Percentiles rank a stretch among this genome's conserved stretches.
Evolutionary conservation across 768 basidiomycete species (phyloP).

Genomic region (Kwoniella europaea): DNA sequence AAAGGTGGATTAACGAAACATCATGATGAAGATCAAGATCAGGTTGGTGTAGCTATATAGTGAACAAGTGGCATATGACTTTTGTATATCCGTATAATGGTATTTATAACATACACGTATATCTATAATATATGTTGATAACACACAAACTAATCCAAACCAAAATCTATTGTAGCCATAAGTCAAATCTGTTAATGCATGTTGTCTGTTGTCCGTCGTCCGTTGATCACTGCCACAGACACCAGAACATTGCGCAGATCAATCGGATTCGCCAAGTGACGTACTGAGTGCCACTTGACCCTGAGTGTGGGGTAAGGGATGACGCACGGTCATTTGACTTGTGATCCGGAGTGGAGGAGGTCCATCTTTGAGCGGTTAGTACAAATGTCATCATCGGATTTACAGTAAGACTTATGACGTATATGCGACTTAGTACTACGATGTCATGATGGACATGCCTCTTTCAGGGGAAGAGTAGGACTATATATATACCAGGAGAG

Average conservation of each 20-base stretch:
- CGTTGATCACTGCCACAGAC: background rate
- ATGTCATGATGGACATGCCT: no score
- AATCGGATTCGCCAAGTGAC: background rate
- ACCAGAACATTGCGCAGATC: background rate
- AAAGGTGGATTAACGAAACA: background rate
- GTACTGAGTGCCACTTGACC: slow-evolving; percentile 11
- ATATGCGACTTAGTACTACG: no score
- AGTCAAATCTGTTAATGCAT: background rate
- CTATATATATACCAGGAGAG: background rate
- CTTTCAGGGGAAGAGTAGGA: background rate
- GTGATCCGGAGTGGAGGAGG: slow-evolving; percentile 18
- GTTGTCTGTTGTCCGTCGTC: background rate
- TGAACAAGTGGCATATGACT: no score
- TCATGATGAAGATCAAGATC: background rate
- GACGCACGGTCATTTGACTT: slow-evolving; percentile 17
- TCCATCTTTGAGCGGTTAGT: background rate
- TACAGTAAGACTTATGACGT: slow-evolving; percentile 5
- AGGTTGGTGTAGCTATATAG: slow-evolving; percentile 11
- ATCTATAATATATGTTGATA: background rate
- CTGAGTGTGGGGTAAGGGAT: slow-evolving; percentile 12
- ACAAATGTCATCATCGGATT: slow-evolving; percentile 19
- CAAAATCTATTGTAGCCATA: slow-evolving; percentile 4
- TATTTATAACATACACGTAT: background rate
- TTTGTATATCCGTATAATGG: no score
- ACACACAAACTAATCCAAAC: no score